Evolutionary conservation across 768 basidiomycete species (phyloP).

Genomic region (Trametes elegans): DNA sequence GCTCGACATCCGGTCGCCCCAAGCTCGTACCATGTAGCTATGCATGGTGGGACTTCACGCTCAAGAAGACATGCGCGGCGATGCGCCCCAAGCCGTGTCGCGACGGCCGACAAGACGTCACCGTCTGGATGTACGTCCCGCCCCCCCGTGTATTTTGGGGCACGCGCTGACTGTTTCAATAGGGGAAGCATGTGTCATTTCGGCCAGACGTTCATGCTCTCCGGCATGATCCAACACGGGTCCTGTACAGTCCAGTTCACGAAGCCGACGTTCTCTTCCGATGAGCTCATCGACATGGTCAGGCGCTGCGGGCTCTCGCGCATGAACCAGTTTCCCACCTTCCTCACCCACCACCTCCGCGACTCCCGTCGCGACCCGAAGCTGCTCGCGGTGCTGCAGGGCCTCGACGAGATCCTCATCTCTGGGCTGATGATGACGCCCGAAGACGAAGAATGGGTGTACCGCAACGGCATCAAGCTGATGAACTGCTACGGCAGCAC

Average conservation of each 20-base stretch:
- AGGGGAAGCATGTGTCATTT: constrained; percentile 88
- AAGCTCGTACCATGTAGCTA: constrained; percentile 74
- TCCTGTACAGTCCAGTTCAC: constrained; percentile 29
- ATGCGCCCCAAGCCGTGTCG: constrained; percentile 38
- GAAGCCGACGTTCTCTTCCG: constrained; percentile 27
- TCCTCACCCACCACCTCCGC: constrained; percentile 30
- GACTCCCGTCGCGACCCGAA: constrained; percentile 60
- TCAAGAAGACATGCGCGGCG: constrained; percentile 55
- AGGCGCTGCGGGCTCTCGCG: constrained; percentile 46
- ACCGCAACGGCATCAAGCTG: constrained; percentile 40
- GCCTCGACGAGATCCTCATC: constrained; percentile 30
- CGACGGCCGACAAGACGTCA: constrained; percentile 60
- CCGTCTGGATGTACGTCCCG: constrained; percentile 64
- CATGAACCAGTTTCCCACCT: constrained; percentile 31
- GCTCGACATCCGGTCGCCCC: constrained; percentile 79
- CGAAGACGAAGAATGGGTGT: constrained; percentile 48
- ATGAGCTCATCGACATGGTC: constrained; percentile 44
- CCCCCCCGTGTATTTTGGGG: neutral
- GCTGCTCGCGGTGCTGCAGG: constrained; percentile 36
- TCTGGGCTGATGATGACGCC: constrained; percentile 33
- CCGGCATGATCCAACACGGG: constrained; percentile 27
- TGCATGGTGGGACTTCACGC: constrained; percentile 61
- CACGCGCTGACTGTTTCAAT: constrained; percentile 26
- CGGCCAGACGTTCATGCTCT: constrained; percentile 63
- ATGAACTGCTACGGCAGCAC: constrained; percentile 36